These are phyloP conservation scores for Lepidium sativum DNA, from an alignment of 345 rosid genomes.

Conservation along the genomic window DNA sequence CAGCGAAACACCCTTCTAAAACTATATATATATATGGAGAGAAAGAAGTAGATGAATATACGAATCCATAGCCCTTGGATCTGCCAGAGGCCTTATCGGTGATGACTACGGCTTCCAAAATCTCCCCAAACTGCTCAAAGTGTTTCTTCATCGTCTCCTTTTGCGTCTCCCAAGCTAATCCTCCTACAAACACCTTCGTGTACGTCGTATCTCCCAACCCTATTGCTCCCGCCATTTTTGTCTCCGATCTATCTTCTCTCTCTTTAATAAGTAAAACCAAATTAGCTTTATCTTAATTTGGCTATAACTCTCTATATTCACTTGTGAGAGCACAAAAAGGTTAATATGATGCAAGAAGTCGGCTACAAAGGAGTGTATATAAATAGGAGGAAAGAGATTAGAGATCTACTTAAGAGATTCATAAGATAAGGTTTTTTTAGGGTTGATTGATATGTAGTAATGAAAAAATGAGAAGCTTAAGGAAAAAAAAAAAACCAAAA, in stretches of 20 bases:
- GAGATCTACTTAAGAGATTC: slow-evolving; percentile 16
- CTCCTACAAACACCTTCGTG: slow-evolving; percentile 95
- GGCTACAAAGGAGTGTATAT: slow-evolving; percentile 22
- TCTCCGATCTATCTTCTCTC: slow-evolving; percentile 4
- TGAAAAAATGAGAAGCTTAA: neutral
- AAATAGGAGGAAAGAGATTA: slow-evolving; percentile 10
- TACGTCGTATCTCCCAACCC: slow-evolving; percentile 77
- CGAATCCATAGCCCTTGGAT: slow-evolving; percentile 99
- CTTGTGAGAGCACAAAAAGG: slow-evolving; percentile 6
- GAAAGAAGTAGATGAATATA: slow-evolving; percentile 22
- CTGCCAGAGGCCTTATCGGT: slow-evolving; percentile 94
- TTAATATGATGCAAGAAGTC: slow-evolving; percentile 16
- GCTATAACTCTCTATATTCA: slow-evolving; percentile 2
- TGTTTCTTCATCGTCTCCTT: slow-evolving; percentile 93
- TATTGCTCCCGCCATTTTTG: slow-evolving; percentile 23
- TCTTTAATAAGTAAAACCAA: neutral
- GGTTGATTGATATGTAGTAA: slow-evolving; percentile 14
- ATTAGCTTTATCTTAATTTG: neutral
- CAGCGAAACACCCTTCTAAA: neutral
- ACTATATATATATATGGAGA: neutral
- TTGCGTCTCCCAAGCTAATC: slow-evolving; percentile 96
- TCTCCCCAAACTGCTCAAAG: slow-evolving; percentile 94
- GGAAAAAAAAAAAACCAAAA: neutral
- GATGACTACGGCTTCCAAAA: slow-evolving; percentile 96
- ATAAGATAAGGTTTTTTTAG: slow-evolving; percentile 11